phyloP scores from a whole-genome alignment of 345 rosid species.

The Odontarrhena argentea region DNA sequence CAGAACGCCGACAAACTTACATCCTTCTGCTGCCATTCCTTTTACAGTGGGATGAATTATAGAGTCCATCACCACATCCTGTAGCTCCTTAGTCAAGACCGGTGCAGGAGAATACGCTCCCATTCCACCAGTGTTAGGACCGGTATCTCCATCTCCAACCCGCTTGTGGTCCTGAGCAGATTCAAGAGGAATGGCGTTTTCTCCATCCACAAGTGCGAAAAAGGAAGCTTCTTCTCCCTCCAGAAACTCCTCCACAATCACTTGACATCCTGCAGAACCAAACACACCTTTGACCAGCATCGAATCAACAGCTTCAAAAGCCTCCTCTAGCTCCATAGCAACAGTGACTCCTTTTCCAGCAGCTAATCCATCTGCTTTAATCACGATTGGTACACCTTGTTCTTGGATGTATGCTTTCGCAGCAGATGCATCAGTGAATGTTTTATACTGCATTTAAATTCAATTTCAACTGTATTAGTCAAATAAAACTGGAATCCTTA shows the following conservation, averaged over 20 bases:
- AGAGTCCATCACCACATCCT: constrained; percentile 73
- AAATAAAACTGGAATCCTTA: background rate
- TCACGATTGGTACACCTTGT: constrained; percentile 80
- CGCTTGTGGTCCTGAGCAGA: constrained; percentile 97
- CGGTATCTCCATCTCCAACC: constrained; percentile 95
- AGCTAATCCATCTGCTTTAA: constrained; percentile 96
- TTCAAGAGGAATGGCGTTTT: constrained; percentile 86
- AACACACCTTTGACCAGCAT: constrained; percentile 80
- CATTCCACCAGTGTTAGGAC: constrained; percentile 98
- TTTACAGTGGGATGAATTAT: constrained; percentile 87
- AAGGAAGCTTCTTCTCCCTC: constrained; percentile 98
- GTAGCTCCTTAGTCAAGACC: constrained; percentile 68
- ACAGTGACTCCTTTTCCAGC: constrained; percentile 95
- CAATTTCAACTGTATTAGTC: background rate
- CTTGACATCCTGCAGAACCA: constrained; percentile 82
- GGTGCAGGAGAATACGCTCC: constrained; percentile 98
- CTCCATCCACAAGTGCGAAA: constrained; percentile 92
- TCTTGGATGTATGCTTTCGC: constrained; percentile 74
- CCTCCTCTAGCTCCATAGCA: constrained; percentile 80
- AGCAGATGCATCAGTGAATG: constrained; percentile 64
- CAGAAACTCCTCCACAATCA: constrained; percentile 77
- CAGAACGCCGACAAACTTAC: constrained; percentile 89
- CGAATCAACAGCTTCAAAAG: constrained; percentile 81
- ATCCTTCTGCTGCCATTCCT: constrained; percentile 91
- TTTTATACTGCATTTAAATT: constrained; percentile 55